Conservation (phyloP, 768 basidiomycete genomes). For the Suillus subalutaceus region DNA sequence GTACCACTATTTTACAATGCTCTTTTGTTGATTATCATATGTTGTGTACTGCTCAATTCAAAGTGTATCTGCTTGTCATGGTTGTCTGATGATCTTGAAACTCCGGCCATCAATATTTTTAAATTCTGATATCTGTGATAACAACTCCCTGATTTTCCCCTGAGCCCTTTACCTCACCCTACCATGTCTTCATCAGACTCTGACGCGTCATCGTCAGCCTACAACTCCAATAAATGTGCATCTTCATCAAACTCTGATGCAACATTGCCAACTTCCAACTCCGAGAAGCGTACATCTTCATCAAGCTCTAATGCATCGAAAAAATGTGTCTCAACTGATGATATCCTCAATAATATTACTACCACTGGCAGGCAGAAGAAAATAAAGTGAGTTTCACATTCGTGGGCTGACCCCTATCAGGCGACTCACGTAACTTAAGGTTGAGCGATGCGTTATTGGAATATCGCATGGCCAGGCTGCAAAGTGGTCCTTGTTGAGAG, state of each 20-base stretch:
- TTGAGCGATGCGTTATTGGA: background rate
- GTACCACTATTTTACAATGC: no score
- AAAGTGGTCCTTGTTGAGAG: background rate
- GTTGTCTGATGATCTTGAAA: no score
- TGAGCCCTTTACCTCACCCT: background rate
- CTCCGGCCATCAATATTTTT: no score
- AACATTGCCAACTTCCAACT: background rate
- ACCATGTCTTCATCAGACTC: background rate
- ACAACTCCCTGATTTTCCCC: background rate
- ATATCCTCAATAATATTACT: background rate
- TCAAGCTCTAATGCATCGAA: background rate
- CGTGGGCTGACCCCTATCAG: background rate
- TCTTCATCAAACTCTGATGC: background rate
- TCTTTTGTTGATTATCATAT: no score
- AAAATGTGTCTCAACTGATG: background rate
- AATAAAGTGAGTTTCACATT: background rate
- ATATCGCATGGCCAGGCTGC: background rate
- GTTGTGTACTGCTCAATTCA: no score
- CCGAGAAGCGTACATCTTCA: background rate
- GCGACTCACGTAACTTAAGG: background rate
- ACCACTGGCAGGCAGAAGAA: background rate
- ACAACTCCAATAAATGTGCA: background rate
- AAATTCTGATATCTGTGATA: background rate
- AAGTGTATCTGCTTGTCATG: no score
- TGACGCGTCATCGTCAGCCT: background rate